Base-by-base conservation (phyloP, 75 land plant species). In the Selaginella moellendorffii region DNA sequence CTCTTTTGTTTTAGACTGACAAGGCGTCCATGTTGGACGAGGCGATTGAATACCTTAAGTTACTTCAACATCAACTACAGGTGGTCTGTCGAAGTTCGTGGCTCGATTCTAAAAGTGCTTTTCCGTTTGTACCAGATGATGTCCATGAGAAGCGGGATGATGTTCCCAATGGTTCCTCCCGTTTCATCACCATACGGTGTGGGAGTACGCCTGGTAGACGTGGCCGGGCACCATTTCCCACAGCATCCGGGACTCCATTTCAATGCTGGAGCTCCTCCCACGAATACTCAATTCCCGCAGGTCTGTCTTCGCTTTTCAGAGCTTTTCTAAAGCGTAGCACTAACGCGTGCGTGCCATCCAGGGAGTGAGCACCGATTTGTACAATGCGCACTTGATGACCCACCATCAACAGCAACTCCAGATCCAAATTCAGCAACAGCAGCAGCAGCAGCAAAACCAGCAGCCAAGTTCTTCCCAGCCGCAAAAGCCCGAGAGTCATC, bases 21-120 rank as follows among this genome's bases (percentile, higher is more conserved):
- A 82, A 82, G 66, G 81, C 84, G 64, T 79, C 84, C 19, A 81
- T 81, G 78, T 53, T 81, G 62, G 83, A 83, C 61, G 86, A 83
- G 60, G 86, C 86, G 64, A 83, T 83, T 54, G 86, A 83, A 36
- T 83, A 83, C 63, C 65, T 83, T 19, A 83, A 80, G 61, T 67
- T 78, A 5, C 86, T 83, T 70, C 86, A 83, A 59, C 71, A 75
- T 51, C 86, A 82, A 79, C 70, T 82, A 23, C 81, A 82, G 81
- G 81, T 82, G 63, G 1, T 20, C 30, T 31, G 28, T 10, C 53
- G n/a, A 1, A 17, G 0, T 12, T 24, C 22, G 19, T 28, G 27
- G 23, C 31, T 20, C 20, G 24, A 19, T 56, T 61, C 19, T 29
- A 24, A 29, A 19, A 2, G 30, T 19, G 26, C 28, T 18, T 30